Evolutionary conservation across 768 basidiomycete species (phyloP), one percentile per base, ranked within the genome.

Genomic region (Mycena crocata): DNA sequence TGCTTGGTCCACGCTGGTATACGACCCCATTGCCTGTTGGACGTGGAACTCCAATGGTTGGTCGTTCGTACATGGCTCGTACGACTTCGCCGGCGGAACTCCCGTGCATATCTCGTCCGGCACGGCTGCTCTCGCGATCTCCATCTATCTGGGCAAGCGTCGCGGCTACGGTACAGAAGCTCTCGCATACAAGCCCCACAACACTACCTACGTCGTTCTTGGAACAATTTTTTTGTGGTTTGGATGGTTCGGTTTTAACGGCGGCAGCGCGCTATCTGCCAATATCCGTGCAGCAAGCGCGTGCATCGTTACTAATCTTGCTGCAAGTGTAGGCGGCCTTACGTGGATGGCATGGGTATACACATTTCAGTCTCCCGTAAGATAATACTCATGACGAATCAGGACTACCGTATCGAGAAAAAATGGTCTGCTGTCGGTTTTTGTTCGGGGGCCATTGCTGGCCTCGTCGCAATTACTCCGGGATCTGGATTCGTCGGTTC

Each of bases 41-140:
- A 93, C 95, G 3, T 99, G 97, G 97, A 95, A 95, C 73, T 69
- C 86, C 44, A 86, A 92, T 31, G 89, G 89, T 45, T 89, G 87
- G 96, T 91, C 92, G 0, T 90, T 83, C 79, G 75, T 88, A 35
- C 83, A 93, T 56, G 96, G 95, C 19, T 93, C 91, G 64, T 69
- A 69, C 32, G 68, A 69, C 64, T 69, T 69, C 26, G 68, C 68
- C 15, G 68, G 68, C 31, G 97, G 97, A 57, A 96, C 95, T 13
- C 97, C 97, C 24, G 95, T 99, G 67, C 96, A 99, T 76, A 98
- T 99, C 71, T 92, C 93, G 19, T 96, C 95, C 19, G 97, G 97
- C 50, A 90, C 90, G 0, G 95, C 95, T 1, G 97, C 94, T 2
- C 86, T 99, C 35, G 96, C 93, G 13, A 93, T 96, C 68, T 96